Conservation (phyloP, 1,284 basidiomycete species). For the Hymenochaete sp. region DNA sequence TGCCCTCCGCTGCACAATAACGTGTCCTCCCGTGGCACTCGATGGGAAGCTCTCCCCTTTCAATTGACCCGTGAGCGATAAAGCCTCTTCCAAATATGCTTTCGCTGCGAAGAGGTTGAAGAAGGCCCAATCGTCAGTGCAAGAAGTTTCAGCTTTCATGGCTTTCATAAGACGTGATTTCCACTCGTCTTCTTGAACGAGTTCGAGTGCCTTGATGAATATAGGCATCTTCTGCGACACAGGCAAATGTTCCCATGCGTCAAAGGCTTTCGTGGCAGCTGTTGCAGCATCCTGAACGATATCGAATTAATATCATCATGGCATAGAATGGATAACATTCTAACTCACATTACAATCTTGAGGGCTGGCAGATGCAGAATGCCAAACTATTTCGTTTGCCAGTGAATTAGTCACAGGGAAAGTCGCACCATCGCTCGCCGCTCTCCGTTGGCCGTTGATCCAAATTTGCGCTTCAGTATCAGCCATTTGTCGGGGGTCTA, state of each 20-base stretch:
- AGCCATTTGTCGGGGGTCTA: too few relatives aligned
- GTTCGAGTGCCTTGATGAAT: constrained; percentile 37
- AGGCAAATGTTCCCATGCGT: constrained; percentile 37
- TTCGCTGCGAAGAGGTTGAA: constrained; percentile 19
- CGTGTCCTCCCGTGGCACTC: constrained; percentile 24
- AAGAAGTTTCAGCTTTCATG: constrained; percentile 33
- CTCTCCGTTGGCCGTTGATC: constrained; percentile 28
- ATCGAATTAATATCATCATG: neutral
- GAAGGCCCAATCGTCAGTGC: constrained; percentile 23
- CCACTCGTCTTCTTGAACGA: constrained; percentile 35
- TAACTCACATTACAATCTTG: constrained; percentile 33
- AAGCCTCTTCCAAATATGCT: constrained; percentile 17
- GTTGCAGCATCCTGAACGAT: constrained; percentile 32
- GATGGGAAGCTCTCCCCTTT: constrained; percentile 27
- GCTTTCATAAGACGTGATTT: constrained; percentile 28
- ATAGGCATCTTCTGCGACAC: constrained; percentile 33
- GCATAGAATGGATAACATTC: neutral
- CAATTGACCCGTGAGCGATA: constrained; percentile 21
- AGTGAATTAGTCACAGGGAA: constrained; percentile 41
- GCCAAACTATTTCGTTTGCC: constrained; percentile 34
- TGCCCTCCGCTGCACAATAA: constrained; percentile 25
- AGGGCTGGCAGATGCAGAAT: constrained; percentile 36
- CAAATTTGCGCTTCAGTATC: constrained; percentile 19
- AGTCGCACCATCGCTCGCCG: constrained; percentile 31
- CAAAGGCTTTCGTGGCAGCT: constrained; percentile 39